Percentiles rank a stretch among this genome's conserved stretches.
phyloP scores from a whole-genome alignment of 2,329 filamentous ascomycete genomes.

The Apiospora aurea region DNA sequence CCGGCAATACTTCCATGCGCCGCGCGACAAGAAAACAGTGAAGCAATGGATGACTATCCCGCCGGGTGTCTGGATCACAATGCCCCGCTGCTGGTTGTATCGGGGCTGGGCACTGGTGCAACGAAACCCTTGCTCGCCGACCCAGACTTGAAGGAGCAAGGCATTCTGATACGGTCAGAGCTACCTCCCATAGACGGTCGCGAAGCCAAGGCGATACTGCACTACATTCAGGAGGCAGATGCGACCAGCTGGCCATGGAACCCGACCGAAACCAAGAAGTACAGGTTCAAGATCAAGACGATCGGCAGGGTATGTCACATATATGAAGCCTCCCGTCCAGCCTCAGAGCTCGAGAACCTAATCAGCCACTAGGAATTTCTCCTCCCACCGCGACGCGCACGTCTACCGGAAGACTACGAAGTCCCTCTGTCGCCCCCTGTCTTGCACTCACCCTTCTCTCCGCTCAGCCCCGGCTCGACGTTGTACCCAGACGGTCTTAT shows the following conservation, averaged over 20 bases:
- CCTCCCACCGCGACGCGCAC: slow-evolving; percentile 64
- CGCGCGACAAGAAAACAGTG: not conserved
- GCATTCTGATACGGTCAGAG: slow-evolving; percentile 72
- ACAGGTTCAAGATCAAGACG: slow-evolving; percentile 73
- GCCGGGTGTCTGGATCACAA: slow-evolving; percentile 84
- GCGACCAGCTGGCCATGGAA: slow-evolving; percentile 72
- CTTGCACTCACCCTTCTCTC: slow-evolving; percentile 92
- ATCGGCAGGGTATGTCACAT: slow-evolving; percentile 76
- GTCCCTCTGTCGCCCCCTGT: slow-evolving; percentile 56
- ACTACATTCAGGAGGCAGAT: slow-evolving; percentile 72
- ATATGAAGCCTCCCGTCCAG: not conserved
- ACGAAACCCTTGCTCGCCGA: slow-evolving; percentile 51
- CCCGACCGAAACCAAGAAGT: slow-evolving; percentile 58
- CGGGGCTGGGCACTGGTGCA: slow-evolving; percentile 67
- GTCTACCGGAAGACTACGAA: slow-evolving; percentile 59
- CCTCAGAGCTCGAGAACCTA: slow-evolving; percentile 20
- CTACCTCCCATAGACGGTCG: slow-evolving; percentile 70
- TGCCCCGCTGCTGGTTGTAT: slow-evolving; percentile 82
- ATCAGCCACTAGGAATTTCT: slow-evolving; percentile 54
- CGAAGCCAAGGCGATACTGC: slow-evolving; percentile 69
- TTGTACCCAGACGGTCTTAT: slow-evolving; percentile 92
- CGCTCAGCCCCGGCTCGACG: slow-evolving; percentile 80
- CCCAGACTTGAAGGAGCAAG: slow-evolving; percentile 63
- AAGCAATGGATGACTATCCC: slow-evolving; percentile 79
- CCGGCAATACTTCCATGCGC: slow-evolving; percentile 3